phyloP scores from a whole-genome alignment of 2,329 filamentous ascomycete species.

The Nemania serpens region DNA sequence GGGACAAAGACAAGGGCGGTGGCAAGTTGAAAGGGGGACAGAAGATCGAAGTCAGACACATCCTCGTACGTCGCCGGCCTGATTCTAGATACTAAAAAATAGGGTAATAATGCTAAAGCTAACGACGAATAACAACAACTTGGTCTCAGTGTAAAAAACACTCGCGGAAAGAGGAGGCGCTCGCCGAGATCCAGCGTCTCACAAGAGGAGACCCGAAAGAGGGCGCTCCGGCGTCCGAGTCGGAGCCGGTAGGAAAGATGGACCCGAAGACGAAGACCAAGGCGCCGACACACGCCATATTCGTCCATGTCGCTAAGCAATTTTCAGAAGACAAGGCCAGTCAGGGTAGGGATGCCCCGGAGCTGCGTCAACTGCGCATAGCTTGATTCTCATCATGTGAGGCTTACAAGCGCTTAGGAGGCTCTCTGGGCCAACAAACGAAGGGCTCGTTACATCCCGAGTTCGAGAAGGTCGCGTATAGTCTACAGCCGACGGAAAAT shows the following conservation, averaged over 20 bases:
- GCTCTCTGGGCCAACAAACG: constrained; percentile 73
- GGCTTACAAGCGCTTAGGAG: constrained; percentile 53
- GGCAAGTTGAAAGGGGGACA: constrained; percentile 30
- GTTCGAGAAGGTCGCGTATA: constrained; percentile 75
- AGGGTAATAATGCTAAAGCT: no score
- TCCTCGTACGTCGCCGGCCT: constrained; percentile 25
- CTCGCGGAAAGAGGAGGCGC: constrained; percentile 75
- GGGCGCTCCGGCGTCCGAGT: constrained; percentile 9
- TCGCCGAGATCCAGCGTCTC: constrained; percentile 60
- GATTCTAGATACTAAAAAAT: background rate
- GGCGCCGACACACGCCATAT: constrained; percentile 51
- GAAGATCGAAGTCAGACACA: constrained; percentile 30
- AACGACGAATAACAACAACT: background rate
- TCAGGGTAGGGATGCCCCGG: constrained; percentile 51
- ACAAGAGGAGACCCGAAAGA: constrained; percentile 26
- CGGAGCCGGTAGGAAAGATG: constrained; percentile 43
- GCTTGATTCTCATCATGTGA: background rate
- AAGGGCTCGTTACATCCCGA: constrained; percentile 65
- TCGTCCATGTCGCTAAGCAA: constrained; percentile 69
- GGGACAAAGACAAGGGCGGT: constrained; percentile 28
- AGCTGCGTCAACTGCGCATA: background rate
- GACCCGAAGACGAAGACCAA: constrained; percentile 50
- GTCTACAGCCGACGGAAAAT: constrained; percentile 50
- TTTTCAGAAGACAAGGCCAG: constrained; percentile 79
- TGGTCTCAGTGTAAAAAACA: constrained; percentile 69